Evolutionary conservation across 2,329 filamentous ascomycete genomes (phyloP).

Genomic region (Fusarium keratoplasticum): DNA sequence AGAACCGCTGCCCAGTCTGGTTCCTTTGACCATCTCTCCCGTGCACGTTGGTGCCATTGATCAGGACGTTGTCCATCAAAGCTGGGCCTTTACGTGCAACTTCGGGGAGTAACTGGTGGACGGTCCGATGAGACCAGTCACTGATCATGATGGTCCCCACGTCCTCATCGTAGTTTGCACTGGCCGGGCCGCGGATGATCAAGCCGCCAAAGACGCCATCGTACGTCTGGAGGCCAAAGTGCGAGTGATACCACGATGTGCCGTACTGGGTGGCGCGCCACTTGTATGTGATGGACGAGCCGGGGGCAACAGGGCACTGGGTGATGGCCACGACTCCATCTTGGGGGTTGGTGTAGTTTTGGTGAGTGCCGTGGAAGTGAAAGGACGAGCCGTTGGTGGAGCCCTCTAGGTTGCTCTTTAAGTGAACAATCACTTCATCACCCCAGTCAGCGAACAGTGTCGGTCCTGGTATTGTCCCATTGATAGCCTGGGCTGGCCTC

Average conservation of each 20-base stretch:
- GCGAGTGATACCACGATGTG: conserved; percentile 71
- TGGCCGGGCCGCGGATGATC: conserved; percentile 70
- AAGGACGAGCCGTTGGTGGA: conserved; percentile 69
- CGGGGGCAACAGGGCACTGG: conserved; percentile 64
- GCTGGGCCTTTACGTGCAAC: conserved; percentile 31
- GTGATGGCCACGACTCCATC: conserved; percentile 67
- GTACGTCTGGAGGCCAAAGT: conserved; percentile 62
- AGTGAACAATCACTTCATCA: conserved; percentile 60
- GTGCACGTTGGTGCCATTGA: conserved; percentile 57
- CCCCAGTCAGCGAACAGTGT: conserved; percentile 66
- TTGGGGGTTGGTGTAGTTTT: conserved; percentile 63
- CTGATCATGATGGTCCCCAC: conserved; percentile 68
- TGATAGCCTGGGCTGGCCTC: conserved; percentile 60
- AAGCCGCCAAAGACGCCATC: conserved; percentile 72
- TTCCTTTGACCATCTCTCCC: conserved; percentile 21
- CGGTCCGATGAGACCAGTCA: conserved; percentile 67
- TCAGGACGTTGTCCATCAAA: conserved; percentile 58
- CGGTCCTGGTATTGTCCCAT: conserved; percentile 69
- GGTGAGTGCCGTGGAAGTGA: conserved; percentile 73
- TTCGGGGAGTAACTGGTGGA: conserved; percentile 50
- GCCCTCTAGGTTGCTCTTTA: conserved; percentile 60
- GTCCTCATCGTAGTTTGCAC: conserved; percentile 72
- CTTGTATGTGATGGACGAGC: conserved; percentile 65
- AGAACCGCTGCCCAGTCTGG: conserved; percentile 49
- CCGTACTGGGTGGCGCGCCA: conserved; percentile 69